phyloP scores from a whole-genome alignment of 352 stramenopile genomes.

The Globisporangium cederbergense region DNA sequence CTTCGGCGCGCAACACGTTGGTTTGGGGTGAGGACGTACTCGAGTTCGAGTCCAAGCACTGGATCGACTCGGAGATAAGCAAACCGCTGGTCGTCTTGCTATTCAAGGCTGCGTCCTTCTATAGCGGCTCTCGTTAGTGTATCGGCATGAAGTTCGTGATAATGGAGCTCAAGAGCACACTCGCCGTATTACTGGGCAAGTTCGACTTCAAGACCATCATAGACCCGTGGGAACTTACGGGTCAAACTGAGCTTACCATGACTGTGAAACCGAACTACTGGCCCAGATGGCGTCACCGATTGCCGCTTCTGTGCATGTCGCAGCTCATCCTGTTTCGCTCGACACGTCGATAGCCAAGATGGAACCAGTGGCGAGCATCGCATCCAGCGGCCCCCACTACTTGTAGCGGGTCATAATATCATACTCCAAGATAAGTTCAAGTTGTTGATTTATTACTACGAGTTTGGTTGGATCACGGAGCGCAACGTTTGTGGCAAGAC shows the following conservation, averaged over 20 bases:
- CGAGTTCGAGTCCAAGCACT: slow-evolving; percentile 56
- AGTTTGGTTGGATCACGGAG: too few species aligned
- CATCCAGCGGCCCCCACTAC: too few species aligned
- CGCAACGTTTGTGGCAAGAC: too few species aligned
- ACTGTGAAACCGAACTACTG: not conserved
- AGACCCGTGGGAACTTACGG: not conserved
- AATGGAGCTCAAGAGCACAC: slow-evolving; percentile 2
- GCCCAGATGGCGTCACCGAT: too few species aligned
- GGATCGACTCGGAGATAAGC: slow-evolving; percentile 37
- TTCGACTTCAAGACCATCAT: not conserved
- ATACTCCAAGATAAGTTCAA: too few species aligned
- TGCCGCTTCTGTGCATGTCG: too few species aligned
- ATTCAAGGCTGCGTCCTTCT: not conserved
- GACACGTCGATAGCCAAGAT: too few species aligned
- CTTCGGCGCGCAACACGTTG: slow-evolving; percentile 31
- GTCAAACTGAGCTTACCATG: not conserved
- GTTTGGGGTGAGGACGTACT: slow-evolving; percentile 52
- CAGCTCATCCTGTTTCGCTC: too few species aligned
- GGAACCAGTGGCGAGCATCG: too few species aligned
- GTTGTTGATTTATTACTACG: too few species aligned
- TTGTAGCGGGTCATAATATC: too few species aligned
- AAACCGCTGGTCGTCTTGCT: slow-evolving; percentile 13
- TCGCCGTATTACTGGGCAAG: not conserved
- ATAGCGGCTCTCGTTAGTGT: not conserved
- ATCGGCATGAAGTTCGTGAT: not conserved